Percentiles rank a stretch among this genome's conserved stretches.
These are phyloP conservation scores for Paecilomyces niveus DNA, from an alignment of 2,329 filamentous ascomycete species.

Conservation along the genomic window DNA sequence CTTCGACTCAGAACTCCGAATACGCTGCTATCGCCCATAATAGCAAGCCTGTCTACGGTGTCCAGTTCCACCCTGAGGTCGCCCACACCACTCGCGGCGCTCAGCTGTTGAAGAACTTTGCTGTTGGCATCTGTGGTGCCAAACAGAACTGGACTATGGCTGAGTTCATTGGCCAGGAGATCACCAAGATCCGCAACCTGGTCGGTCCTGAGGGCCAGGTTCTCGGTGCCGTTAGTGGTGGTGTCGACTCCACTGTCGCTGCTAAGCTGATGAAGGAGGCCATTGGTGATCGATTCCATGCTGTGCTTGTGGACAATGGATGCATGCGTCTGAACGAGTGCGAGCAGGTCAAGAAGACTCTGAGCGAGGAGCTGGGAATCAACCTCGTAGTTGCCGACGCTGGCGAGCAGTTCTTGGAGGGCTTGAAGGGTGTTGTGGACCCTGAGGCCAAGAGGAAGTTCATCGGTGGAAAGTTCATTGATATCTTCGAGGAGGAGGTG, in stretches of 20 bases:
- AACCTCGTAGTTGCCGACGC: slow-evolving; percentile 85
- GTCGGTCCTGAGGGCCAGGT: slow-evolving; percentile 80
- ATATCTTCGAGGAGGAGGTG: slow-evolving; percentile 76
- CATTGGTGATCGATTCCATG: slow-evolving; percentile 78
- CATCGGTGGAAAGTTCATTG: slow-evolving; percentile 75
- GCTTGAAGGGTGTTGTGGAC: slow-evolving; percentile 67
- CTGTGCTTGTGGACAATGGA: slow-evolving; percentile 79
- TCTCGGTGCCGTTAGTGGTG: slow-evolving; percentile 70
- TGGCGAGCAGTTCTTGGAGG: slow-evolving; percentile 65
- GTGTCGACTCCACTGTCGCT: slow-evolving; percentile 84
- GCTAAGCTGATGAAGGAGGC: slow-evolving; percentile 80
- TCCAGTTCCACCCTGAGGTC: slow-evolving; percentile 89
- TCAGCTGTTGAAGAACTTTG: slow-evolving; percentile 73
- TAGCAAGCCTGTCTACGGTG: slow-evolving; percentile 59
- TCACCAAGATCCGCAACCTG: slow-evolving; percentile 68
- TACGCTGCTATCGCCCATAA: slow-evolving; percentile 66
- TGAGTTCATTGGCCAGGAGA: slow-evolving; percentile 74
- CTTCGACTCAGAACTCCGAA: slow-evolving; percentile 66
- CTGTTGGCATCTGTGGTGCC: slow-evolving; percentile 72
- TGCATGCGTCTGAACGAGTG: slow-evolving; percentile 82
- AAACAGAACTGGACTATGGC: slow-evolving; percentile 76
- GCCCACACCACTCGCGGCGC: slow-evolving; percentile 64
- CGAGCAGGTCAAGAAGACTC: slow-evolving; percentile 69
- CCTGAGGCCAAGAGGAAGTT: slow-evolving; percentile 89
- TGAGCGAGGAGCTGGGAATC: slow-evolving; percentile 74